Percentiles rank a stretch among this genome's conserved stretches.
Conservation (phyloP, 2,329 filamentous ascomycete genomes). For the Thelonectria olida region DNA sequence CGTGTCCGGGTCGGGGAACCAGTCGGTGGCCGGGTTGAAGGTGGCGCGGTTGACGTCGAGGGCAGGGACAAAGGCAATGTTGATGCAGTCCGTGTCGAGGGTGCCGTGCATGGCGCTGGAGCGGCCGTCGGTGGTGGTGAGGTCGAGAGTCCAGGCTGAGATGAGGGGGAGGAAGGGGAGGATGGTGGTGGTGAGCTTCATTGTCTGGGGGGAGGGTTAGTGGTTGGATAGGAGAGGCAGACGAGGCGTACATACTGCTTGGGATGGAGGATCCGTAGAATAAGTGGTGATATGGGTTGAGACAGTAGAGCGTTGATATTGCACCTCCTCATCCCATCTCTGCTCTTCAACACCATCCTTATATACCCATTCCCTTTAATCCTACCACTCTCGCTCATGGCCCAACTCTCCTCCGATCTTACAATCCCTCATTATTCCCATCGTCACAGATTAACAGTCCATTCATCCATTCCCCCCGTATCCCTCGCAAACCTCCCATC, state of each 20-base stretch:
- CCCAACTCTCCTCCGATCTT: constrained; percentile 12
- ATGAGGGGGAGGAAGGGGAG: neutral
- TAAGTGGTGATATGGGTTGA: neutral
- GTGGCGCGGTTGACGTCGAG: constrained; percentile 10
- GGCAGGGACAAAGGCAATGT: neutral
- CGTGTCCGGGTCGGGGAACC: constrained; percentile 3
- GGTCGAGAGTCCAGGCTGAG: constrained; percentile 9
- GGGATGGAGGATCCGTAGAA: neutral
- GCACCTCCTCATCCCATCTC: neutral
- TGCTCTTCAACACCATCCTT: neutral
- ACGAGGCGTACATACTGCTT: neutral
- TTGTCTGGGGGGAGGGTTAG: neutral
- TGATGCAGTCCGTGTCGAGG: neutral
- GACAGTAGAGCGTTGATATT: neutral
- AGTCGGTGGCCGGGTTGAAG: constrained; percentile 10
- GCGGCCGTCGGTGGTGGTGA: constrained; percentile 12
- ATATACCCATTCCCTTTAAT: constrained; percentile 1
- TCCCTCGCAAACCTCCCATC: neutral
- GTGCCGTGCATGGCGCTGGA: constrained; percentile 12
- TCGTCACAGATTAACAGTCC: neutral
- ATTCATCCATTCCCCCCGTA: neutral
- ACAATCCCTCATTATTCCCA: neutral
- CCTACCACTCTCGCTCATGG: neutral
- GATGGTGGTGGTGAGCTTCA: neutral
- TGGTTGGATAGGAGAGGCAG: too few species aligned